These are phyloP conservation scores for Desmodesmus armatus DNA, from an alignment of 139 green algal species.

Conservation along the genomic window DNA sequence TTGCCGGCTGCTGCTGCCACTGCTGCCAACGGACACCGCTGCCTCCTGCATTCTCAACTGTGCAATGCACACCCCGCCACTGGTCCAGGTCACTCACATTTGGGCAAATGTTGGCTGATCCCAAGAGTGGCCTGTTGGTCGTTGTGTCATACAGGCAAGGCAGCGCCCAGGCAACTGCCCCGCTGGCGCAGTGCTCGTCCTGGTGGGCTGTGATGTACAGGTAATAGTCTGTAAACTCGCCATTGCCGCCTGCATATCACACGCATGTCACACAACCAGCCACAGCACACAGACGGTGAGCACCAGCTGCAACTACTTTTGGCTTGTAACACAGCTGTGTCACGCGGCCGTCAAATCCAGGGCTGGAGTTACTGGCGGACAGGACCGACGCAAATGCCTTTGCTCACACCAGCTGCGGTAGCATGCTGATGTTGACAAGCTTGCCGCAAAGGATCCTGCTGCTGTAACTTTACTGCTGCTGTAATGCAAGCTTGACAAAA, in stretches of 20 bases:
- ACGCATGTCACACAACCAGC: neutral
- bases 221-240: constrained; percentile 58
- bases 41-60: neutral
- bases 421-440: neutral
- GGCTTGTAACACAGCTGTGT: too few relatives aligned
- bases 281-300: neutral
- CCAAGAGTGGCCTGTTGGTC: constrained; percentile 56
- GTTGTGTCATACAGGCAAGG: constrained; percentile 59
- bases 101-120: constrained; percentile 58
- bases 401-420: too few relatives aligned
- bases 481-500: neutral
- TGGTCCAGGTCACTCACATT: too few relatives aligned
- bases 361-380: too few relatives aligned
- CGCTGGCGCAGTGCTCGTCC: constrained; percentile 54
- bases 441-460: neutral
- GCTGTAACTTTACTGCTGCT: neutral
- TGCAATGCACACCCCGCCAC: too few relatives aligned
- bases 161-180: constrained; percentile 54
- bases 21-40: too few relatives aligned
- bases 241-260: constrained; percentile 22
- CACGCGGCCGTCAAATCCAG: too few relatives aligned
- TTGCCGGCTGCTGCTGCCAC: too few relatives aligned
- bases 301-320: neutral
- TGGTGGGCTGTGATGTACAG: constrained; percentile 62
- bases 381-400: too few relatives aligned